Percentiles rank a stretch among this genome's conserved stretches.
These are phyloP conservation scores for Cerioporus squamosus DNA, from an alignment of 1,284 basidiomycete species.

Conservation along the genomic window DNA sequence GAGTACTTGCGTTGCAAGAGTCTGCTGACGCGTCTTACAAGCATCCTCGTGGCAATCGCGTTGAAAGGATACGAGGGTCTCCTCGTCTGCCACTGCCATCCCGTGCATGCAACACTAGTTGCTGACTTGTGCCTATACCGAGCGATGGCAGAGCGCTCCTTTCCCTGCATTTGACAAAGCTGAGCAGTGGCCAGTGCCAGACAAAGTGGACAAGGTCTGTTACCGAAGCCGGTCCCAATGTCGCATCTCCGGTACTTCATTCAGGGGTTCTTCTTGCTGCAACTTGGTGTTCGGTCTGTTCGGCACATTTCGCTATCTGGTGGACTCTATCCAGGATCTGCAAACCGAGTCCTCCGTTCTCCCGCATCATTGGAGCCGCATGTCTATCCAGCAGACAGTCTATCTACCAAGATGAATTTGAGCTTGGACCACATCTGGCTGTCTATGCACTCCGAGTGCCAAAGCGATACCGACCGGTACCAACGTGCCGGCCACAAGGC, in stretches of 20 bases:
- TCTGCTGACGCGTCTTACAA: constrained; percentile 1
- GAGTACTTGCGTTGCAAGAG: not conserved
- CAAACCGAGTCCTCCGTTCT: constrained; percentile 9
- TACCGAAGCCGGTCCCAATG: no score
- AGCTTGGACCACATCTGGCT: constrained; percentile 6
- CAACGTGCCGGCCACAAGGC: constrained; percentile 23
- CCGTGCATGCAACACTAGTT: not conserved
- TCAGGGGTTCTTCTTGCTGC: not conserved
- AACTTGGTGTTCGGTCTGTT: not conserved
- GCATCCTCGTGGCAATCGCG: constrained; percentile 2
- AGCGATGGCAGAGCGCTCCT: not conserved
- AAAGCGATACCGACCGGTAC: not conserved
- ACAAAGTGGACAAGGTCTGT: no score
- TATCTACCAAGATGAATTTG: constrained; percentile 8
- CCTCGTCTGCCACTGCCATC: not conserved
- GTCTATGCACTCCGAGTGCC: not conserved
- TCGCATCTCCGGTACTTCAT: not conserved
- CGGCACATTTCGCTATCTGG: not conserved
- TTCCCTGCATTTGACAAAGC: not conserved
- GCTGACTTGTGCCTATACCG: not conserved
- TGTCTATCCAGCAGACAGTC: constrained; percentile 3
- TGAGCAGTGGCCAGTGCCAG: not conserved
- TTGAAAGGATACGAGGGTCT: not conserved
- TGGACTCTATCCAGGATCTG: not conserved
- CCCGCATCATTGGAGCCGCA: constrained; percentile 8